Base-by-base conservation (phyloP, 192 early-diverging fungal species). In the Phlyctochytrium planicorne region DNA sequence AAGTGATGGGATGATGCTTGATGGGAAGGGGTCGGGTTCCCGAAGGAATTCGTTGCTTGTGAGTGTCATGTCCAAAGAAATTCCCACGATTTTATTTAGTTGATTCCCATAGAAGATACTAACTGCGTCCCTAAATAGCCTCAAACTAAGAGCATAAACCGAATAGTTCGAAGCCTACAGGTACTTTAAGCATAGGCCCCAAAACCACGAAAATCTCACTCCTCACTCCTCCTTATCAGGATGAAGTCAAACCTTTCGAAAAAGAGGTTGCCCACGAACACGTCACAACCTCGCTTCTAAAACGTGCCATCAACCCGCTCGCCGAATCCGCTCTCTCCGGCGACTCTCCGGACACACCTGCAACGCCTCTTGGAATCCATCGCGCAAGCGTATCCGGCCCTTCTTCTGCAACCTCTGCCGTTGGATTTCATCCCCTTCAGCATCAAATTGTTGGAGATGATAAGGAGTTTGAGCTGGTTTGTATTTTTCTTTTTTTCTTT, bases 181-280 rank as follows among this genome's bases (percentile, higher is more conserved):
- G 67, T 68, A 17, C 6, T 14, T 16, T 12, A 33, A 25, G 0
- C 63, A 25, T 12, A 0, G 24, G 14, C 47, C 17, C 2, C 29
- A 27, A 2, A 20, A 1, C 0, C 16, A 29, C 33, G 14, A 2
- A 27, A 16, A 20, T 37, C 1, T 31, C 10, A 29, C 30, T 0
- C 14, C 30, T 14, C 57, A 30, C 20, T 32, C 25, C 20, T 6
- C 33, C 29, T 14, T 24, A 4, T 25, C 20, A 70, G 68, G 27
- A 60, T 10, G 68, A 70, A 53, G 34, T 60, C 20, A 62, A 50
- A 20, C 68, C 68, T 2, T 70, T 71, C 30, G 69, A 64, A 23
- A 62, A 63, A 14, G 69, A 71, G 47, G 52, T 71, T 23, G 62
- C 61, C 17, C 69, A 71, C 36, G 69, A 71, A 35, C 23, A 31